Conservation (phyloP, 306 rosid species). For the Rosa chinensis region DNA sequence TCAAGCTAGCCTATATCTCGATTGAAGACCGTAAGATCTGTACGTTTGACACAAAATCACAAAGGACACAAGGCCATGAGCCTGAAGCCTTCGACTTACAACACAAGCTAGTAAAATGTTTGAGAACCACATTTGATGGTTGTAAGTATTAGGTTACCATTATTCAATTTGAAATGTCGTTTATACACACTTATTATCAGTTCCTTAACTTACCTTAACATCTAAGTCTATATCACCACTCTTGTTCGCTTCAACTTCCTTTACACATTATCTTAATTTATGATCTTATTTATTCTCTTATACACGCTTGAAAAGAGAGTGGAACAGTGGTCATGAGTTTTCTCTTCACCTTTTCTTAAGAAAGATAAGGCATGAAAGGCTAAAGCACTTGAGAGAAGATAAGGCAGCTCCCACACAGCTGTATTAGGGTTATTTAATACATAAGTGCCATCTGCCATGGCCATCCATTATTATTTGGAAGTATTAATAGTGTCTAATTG, state of each 20-base stretch:
- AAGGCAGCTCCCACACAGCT: not conserved
- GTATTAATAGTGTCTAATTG: not conserved
- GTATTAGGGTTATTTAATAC: not conserved
- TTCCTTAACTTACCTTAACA: not conserved
- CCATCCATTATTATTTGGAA: not conserved
- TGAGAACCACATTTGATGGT: too few relatives aligned
- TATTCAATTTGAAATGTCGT: too few relatives aligned
- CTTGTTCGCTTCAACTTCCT: not conserved
- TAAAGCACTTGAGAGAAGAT: conserved; percentile 1
- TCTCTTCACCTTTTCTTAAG: not conserved
- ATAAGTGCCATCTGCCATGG: not conserved
- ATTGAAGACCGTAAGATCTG: too few relatives aligned
- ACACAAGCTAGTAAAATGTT: too few relatives aligned
- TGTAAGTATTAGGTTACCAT: too few relatives aligned
- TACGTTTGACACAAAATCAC: too few relatives aligned
- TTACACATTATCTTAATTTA: too few relatives aligned
- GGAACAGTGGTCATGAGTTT: not conserved
- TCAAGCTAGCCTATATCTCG: too few relatives aligned
- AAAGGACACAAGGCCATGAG: too few relatives aligned
- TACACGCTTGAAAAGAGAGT: conserved; percentile 8
- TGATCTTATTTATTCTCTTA: not conserved
- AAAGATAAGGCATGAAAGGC: not conserved
- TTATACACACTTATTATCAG: not conserved
- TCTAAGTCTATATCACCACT: not conserved
- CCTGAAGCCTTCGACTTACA: too few relatives aligned